A percentile compares a stretch with the other conserved stretches of the same genome.
Conservation (phyloP, 225 moss, liverwort and hornwort species). For the Thuidium tamariscinum region DNA sequence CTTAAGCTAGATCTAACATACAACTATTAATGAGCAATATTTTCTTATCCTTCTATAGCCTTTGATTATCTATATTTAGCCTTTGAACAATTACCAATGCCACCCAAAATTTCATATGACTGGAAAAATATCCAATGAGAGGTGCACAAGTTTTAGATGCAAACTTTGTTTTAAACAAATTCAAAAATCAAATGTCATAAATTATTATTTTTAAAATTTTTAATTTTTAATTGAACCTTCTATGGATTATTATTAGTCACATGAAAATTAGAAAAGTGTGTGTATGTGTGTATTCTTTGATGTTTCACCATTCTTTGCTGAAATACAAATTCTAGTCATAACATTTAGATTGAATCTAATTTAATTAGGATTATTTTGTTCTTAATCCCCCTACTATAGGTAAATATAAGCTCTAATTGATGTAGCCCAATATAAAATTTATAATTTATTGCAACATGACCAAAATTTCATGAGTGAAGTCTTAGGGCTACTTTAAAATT, state of each 20-base stretch:
- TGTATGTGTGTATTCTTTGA: too few relatives aligned
- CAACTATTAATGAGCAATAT: not conserved
- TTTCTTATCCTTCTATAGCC: not conserved
- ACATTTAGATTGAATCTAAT: rapidly evolving
- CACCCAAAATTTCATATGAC: not conserved
- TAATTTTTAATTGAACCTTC: not conserved
- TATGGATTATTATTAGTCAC: rapidly evolving
- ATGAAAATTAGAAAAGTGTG: not conserved
- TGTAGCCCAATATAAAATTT: not conserved
- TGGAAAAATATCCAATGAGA: not conserved
- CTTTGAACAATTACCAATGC: not conserved
- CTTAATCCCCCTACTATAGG: not conserved
- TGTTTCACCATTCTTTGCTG: too few relatives aligned
- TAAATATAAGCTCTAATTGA: not conserved
- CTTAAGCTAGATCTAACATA: not conserved
- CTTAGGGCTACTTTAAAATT: not conserved
- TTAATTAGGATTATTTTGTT: not conserved
- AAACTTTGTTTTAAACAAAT: not conserved
- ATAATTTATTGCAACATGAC: rapidly evolving
- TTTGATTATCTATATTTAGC: too few relatives aligned
- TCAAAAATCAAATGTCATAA: not conserved
- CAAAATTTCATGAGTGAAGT: not conserved
- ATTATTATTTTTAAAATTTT: not conserved
- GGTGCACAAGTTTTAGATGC: not conserved
- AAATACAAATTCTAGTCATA: not conserved